Evolutionary conservation across 305 asterid genomes (phyloP), one percentile per base, ranked within the genome.

Genomic region (Fraxinus latifolia): DNA sequence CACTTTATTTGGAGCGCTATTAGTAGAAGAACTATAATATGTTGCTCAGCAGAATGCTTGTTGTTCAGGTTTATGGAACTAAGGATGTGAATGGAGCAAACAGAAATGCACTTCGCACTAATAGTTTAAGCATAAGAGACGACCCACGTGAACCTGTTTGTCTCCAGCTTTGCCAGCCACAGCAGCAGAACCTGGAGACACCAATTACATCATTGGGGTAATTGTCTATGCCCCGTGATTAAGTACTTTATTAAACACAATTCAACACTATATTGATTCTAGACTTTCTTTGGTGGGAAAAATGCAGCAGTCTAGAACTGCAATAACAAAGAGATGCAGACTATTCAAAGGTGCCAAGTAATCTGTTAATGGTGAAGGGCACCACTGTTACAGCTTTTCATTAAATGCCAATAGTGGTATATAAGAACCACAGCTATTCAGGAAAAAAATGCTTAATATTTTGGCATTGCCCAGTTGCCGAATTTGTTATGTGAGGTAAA

Each of bases 141-240:
- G 90, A 89, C 81, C 88, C 89, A 37, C 81, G 86, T 79, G 92
- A 80, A 68, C 86, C 89, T 68, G 86, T 90, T 47, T 88, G 88
- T 86, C 95, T 93, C 84, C 95, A 93, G 89, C 97, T 93, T 87
- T 86, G 91, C 90, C 94, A 90, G 83, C 97, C 97, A 82, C 91
- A 89, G 80, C 92, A 92, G 85, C 81, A 86, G 62, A 89, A 84
- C 83, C 82, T 82, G 3, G 88, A 87, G 80, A 68, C 77, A 8
- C 89, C 86, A 74, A 83, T 87, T 72, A 79, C 87, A 12, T 89
- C 89, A 74, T 67, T 85, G 72, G 92, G 94, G 93, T 91, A 90
- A 89, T 32, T 80, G 68, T 81, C 53, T 68, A 39, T 76, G 58
- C 77, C 62, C 77, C 27, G 9, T 62, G 55, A 34, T 77, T 55